Evolutionary conservation across 179 eudicot species (phyloP).

Genomic region (Pouteria campechiana): DNA sequence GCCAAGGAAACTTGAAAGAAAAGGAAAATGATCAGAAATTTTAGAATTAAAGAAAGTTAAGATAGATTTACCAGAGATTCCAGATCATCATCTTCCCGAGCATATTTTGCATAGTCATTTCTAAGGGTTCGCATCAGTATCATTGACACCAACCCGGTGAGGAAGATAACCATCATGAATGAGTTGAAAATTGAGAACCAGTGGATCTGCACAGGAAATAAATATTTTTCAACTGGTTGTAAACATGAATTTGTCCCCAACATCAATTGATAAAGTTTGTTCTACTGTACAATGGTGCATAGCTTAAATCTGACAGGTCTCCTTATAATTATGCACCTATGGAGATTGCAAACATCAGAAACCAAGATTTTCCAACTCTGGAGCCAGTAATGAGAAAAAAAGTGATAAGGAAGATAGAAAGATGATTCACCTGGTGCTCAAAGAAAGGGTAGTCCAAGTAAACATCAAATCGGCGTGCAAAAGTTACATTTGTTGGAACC

Average conservation of each 20-base stretch:
- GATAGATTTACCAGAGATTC: constrained; percentile 60
- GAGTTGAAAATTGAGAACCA: constrained; percentile 98
- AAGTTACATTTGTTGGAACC: constrained; percentile 52
- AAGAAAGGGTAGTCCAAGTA: constrained; percentile 88
- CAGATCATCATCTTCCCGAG: constrained; percentile 94
- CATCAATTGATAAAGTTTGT: no score
- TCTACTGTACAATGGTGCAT: no score
- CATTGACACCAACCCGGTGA: constrained; percentile 93
- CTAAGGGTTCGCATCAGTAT: constrained; percentile 93
- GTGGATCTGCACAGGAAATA: constrained; percentile 97
- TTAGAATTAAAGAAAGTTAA: background rate
- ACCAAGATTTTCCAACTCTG: no score
- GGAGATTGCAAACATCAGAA: no score
- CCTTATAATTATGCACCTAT: no score
- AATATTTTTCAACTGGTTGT: no score
- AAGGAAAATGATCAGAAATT: background rate
- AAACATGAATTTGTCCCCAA: no score
- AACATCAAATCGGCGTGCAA: constrained; percentile 86
- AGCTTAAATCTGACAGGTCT: no score
- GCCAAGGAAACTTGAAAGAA: no score
- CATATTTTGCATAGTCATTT: constrained; percentile 96
- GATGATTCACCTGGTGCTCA: constrained; percentile 99
- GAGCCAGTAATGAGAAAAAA: no score
- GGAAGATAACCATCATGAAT: constrained; percentile 98
- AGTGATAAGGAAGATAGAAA: no score